Conservation (phyloP, 2,329 filamentous ascomycete species). For the Penicillium sp. region DNA sequence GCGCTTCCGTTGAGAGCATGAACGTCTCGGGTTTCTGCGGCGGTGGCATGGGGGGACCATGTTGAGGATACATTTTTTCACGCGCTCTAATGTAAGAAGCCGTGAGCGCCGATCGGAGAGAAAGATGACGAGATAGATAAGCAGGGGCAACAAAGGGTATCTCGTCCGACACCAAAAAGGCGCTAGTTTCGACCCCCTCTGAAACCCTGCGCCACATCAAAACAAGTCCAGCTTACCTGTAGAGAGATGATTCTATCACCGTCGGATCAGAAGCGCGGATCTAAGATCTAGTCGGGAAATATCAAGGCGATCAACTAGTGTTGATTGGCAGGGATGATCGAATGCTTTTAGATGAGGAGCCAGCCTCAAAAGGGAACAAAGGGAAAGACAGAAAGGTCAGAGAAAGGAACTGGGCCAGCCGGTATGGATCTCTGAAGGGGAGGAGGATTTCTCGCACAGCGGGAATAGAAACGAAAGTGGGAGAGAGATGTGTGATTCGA, state of each 20-base stretch:
- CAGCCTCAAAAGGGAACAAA: constrained; percentile 35
- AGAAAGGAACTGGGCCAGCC: constrained; percentile 38
- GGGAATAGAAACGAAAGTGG: constrained; percentile 34
- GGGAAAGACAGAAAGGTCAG: constrained; percentile 27
- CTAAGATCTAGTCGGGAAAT: not conserved
- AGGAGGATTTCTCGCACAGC: constrained; percentile 33
- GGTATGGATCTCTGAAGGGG: constrained; percentile 30
- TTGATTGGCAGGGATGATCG: constrained; percentile 5
- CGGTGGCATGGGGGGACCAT: constrained; percentile 78
- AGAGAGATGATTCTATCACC: not conserved
- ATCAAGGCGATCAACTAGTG: not conserved
- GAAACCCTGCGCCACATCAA: not conserved
- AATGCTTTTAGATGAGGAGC: constrained; percentile 33
- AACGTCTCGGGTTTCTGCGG: constrained; percentile 98
- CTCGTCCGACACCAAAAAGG: not conserved
- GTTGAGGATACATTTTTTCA: constrained; percentile 69
- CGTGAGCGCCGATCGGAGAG: constrained; percentile 21
- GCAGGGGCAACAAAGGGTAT: not conserved
- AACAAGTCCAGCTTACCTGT: not conserved
- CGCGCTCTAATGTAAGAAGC: constrained; percentile 6
- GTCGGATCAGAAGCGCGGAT: not conserved
- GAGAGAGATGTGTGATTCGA: constrained; percentile 17
- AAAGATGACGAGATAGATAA: constrained; percentile 21
- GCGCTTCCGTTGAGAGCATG: constrained; percentile 94
- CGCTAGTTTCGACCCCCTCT: not conserved